Conservation (phyloP, 2,329 filamentous ascomycete species). For the Talaromyces albobiverticillius region DNA sequence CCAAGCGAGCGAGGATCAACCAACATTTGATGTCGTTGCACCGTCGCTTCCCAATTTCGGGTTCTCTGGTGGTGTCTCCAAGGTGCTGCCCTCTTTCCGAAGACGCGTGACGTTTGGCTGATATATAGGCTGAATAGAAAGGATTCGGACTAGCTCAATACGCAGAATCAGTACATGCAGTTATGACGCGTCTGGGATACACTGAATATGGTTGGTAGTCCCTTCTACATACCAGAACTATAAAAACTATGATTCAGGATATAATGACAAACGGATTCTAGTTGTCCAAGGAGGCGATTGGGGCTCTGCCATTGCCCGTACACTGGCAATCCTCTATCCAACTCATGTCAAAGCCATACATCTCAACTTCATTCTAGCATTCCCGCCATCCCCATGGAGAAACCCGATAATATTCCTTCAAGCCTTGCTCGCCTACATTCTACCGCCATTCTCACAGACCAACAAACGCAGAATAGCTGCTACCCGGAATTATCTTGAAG, state of each 20-base stretch:
- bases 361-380: constrained; percentile 56
- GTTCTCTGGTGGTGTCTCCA: constrained; percentile 47
- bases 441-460: constrained; percentile 27
- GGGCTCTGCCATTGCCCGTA: constrained; percentile 63
- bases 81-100: constrained; percentile 20
- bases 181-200: constrained; percentile 69
- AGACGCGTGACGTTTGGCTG: too few species aligned
- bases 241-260: background rate
- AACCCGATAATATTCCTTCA: constrained; percentile 54
- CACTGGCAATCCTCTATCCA: constrained; percentile 60
- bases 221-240: too few species aligned
- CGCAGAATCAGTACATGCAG: constrained; percentile 62
- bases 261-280: background rate
- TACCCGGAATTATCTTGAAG: constrained; percentile 22
- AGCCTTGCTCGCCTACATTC: constrained; percentile 20
- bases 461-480: constrained; percentile 23
- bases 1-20: constrained; percentile 31
- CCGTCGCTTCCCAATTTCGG: constrained; percentile 57
- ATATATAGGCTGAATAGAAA: constrained; percentile 32
- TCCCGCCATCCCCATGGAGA: constrained; percentile 48
- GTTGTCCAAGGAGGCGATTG: constrained; percentile 66
- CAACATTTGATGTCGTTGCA: constrained; percentile 53
- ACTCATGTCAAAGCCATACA: constrained; percentile 58
- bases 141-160: constrained; percentile 61
- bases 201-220: constrained; percentile 49